Evolutionary conservation across 805 yeast species (phyloP), one percentile per base, ranked within the genome.

Genomic region (Blastobotrys robertii): DNA sequence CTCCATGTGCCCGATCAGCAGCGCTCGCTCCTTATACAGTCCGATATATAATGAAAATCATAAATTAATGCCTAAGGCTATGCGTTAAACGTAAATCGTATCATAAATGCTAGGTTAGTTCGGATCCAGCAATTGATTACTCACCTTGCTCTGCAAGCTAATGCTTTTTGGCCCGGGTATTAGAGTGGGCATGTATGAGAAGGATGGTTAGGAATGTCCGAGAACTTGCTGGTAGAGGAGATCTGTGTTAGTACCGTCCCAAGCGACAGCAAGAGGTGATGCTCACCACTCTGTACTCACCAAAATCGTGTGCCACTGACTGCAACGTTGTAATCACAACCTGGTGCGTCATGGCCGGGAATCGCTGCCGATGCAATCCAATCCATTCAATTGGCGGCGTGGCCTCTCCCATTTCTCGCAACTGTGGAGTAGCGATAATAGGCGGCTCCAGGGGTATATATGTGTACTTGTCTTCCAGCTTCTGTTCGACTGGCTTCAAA

Each of bases 341-440:
- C 59, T 86, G 90, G 57, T 92, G 97, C 0, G 95, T 81, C 45
- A 84, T 71, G 34, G 83, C 79, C 0, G 98, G 98, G 51, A 92
- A 78, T 50, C 79, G 76, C 53, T 81, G 75, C 50, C 97, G 72
- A 59, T 92, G 92, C 28, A 92, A 69, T 2, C 98, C 98, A 66
- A 92, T 84, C 98, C 98, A 92, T 59, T 92, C 98, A 45, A 92
- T 65, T 2, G 98, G 98, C 1, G 98, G 98, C 0, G 98, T 92
- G 1, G 97, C 97, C 63, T 82, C 88, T 19, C 98, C 97, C 54
- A 92, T 69, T 55, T 92, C 97, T 55, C 78, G 79, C 55, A 92
- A 67, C 51, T 81, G 90, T 2, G 97, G 97, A 13, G 92, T 84
- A 48, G 84, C 94, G 31, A 92, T 86, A 5, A 75, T 68, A 0